phyloP scores from a whole-genome alignment of 1,284 basidiomycete species.

The Apiotrichum siamense region DNA sequence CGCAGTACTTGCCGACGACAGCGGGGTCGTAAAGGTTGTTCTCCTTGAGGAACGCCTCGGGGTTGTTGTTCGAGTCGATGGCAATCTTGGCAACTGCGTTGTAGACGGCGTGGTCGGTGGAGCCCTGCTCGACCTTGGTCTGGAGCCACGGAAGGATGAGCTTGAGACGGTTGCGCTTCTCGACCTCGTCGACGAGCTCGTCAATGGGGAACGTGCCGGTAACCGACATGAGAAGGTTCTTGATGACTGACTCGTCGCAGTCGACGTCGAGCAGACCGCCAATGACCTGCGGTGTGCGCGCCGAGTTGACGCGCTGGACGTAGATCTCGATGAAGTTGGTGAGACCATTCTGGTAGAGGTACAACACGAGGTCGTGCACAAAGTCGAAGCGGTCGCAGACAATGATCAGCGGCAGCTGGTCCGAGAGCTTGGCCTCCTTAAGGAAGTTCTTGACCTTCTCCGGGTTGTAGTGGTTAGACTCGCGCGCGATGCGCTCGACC shows the following conservation, averaged over 20 bases:
- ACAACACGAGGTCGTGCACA: conserved; percentile 97
- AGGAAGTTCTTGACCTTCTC: conserved; percentile 99
- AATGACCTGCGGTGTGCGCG: conserved; percentile 95
- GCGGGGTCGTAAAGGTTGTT: conserved; percentile 94
- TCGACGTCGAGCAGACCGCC: conserved; percentile 97
- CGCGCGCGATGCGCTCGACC: conserved; percentile 96
- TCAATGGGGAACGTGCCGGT: conserved; percentile 97
- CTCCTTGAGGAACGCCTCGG: conserved; percentile 95
- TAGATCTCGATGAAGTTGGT: conserved; percentile 99
- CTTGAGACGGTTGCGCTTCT: conserved; percentile 92
- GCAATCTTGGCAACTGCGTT: conserved; percentile 98
- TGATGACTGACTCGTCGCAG: conserved; percentile 95
- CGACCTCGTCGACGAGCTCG: conserved; percentile 94
- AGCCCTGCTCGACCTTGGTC: conserved; percentile 82
- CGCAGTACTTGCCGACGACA: conserved; percentile 98
- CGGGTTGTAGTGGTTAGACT: conserved; percentile 96
- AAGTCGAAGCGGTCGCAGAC: conserved; percentile 99
- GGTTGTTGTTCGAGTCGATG: conserved; percentile 98
- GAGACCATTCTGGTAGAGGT: conserved; percentile 96
- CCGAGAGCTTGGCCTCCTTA: conserved; percentile 92
- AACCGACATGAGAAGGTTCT: conserved; percentile 85
- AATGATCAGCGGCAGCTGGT: conserved; percentile 98
- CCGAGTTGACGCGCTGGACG: conserved; percentile 96
- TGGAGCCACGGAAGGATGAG: conserved; percentile 97
- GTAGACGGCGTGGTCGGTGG: conserved; percentile 86